These are phyloP conservation scores for Fabrea salina DNA, from an alignment of 169 alveolate genomes.

Conservation along the genomic window DNA sequence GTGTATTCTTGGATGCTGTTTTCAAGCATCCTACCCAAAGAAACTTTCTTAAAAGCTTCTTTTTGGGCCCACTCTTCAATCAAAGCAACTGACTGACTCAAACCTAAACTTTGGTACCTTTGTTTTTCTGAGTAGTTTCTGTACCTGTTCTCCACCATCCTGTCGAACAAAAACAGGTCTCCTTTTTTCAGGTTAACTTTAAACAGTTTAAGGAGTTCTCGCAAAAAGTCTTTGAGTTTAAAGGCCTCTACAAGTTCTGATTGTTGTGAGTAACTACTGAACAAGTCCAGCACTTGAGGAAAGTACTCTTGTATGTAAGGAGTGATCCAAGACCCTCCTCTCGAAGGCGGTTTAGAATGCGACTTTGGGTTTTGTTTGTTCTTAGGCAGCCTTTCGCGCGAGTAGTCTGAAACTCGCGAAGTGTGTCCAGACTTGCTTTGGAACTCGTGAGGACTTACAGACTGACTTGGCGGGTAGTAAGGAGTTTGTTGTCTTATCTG, in stretches of 20 bases:
- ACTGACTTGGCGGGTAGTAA: too few species aligned
- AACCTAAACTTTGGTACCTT: neutral
- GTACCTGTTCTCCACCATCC: constrained; percentile 18
- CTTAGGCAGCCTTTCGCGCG: too few species aligned
- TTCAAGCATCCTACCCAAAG: neutral
- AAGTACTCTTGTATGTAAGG: neutral
- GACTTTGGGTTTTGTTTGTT: too few species aligned
- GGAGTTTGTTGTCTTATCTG: neutral
- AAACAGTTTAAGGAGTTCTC: neutral
- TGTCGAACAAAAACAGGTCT: constrained; percentile 10
- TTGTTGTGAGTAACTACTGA: neutral
- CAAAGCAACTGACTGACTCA: neutral
- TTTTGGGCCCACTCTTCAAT: constrained; percentile 15
- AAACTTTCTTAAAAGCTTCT: neutral
- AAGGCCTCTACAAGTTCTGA: neutral
- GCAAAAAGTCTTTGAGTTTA: neutral
- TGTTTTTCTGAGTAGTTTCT: neutral
- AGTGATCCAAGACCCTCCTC: neutral
- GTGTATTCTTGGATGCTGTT: neutral
- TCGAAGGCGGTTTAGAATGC: neutral
- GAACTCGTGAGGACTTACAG: too few species aligned
- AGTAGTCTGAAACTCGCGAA: too few species aligned
- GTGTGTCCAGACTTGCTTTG: too few species aligned
- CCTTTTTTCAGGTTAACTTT: neutral
- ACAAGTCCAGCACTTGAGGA: neutral